Conservation (phyloP, 306 rosid genomes). For the Trifolium repens region DNA sequence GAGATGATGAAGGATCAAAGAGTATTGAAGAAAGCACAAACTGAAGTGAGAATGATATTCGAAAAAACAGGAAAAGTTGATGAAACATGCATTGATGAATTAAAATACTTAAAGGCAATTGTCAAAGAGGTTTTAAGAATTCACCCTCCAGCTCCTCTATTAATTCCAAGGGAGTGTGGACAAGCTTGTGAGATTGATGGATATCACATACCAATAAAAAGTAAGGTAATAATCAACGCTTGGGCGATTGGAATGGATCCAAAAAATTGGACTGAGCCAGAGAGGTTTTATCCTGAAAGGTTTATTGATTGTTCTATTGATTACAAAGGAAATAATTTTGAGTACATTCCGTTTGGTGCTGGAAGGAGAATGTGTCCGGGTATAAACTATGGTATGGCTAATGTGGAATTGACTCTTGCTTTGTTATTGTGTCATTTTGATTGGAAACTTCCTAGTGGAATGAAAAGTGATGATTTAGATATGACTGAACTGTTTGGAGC, state of each 20-base stretch:
- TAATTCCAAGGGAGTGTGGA: neutral
- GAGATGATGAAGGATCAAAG: constrained; percentile 40
- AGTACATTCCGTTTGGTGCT: constrained; percentile 48
- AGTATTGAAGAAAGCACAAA: constrained; percentile 47
- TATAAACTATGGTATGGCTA: constrained; percentile 27
- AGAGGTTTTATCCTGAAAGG: constrained; percentile 6
- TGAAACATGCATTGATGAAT: constrained; percentile 10
- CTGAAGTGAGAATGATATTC: constrained; percentile 31
- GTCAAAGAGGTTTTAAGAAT: constrained; percentile 43
- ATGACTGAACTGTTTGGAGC: constrained; percentile 40
- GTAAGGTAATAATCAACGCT: constrained; percentile 8
- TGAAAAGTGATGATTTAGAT: constrained; percentile 28
- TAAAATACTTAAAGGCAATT: constrained; percentile 43
- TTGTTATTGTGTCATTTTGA: constrained; percentile 37
- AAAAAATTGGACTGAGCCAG: neutral
- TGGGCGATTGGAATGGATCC: constrained; percentile 19
- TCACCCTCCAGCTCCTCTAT: constrained; percentile 41
- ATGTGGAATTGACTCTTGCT: constrained; percentile 34
- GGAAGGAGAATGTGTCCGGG: constrained; percentile 44
- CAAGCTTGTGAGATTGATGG: constrained; percentile 6
- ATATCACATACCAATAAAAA: neutral
- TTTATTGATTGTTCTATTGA: neutral
- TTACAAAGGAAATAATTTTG: constrained; percentile 17
- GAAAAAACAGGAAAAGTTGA: constrained; percentile 8
- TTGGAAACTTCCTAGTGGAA: constrained; percentile 32